Conservation (phyloP, 169 alveolate genomes). For the Babesia microti region DNA sequence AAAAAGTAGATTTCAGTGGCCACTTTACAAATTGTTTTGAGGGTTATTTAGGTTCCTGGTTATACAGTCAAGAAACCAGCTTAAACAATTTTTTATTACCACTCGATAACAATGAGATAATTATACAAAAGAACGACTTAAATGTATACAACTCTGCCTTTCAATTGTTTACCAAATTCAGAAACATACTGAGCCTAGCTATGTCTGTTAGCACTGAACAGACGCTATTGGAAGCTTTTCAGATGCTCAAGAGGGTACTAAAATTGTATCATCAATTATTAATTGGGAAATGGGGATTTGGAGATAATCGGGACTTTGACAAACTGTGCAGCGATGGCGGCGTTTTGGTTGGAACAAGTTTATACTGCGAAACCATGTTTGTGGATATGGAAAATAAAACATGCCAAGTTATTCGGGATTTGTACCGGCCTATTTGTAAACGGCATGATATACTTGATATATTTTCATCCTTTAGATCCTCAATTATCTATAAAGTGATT, state of each 20-base stretch:
- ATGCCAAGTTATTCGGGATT: constrained; percentile 13
- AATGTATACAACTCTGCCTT: background rate
- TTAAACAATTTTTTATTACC: constrained; percentile 13
- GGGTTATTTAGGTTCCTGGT: constrained; percentile 36
- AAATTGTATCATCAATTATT: constrained; percentile 23
- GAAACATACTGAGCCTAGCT: constrained; percentile 25
- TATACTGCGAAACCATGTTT: constrained; percentile 23
- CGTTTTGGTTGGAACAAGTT: constrained; percentile 29
- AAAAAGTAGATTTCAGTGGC: constrained; percentile 9
- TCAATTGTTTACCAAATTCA: constrained; percentile 30
- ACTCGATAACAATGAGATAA: constrained; percentile 1
- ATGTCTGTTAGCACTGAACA: constrained; percentile 39
- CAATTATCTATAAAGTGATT: too few species aligned
- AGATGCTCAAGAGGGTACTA: constrained; percentile 22
- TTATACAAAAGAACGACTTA: background rate
- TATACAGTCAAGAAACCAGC: constrained; percentile 35
- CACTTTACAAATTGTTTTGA: constrained; percentile 37
- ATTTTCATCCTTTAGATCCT: too few species aligned
- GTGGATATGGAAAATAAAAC: constrained; percentile 33
- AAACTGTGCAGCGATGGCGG: constrained; percentile 18
- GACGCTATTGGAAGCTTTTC: constrained; percentile 32
- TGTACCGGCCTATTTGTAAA: constrained; percentile 3
- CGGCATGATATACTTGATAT: background rate
- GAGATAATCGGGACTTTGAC: constrained; percentile 6
- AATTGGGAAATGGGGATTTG: constrained; percentile 5